phyloP scores from a whole-genome alignment of 805 yeast species.

The Wickerhamomyces chaumierensis region DNA sequence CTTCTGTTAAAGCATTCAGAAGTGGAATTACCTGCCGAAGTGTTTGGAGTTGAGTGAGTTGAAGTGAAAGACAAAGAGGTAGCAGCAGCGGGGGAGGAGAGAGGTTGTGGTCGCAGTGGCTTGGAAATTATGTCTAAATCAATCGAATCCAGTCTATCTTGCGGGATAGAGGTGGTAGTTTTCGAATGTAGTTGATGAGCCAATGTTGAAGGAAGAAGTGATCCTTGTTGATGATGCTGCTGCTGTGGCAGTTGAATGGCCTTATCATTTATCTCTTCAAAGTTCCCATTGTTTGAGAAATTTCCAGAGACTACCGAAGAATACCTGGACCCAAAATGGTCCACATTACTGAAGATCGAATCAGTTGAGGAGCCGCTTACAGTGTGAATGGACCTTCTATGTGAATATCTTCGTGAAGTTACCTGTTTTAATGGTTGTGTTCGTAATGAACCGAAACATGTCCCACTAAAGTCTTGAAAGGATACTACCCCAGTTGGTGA shows the following conservation, averaged over 20 bases:
- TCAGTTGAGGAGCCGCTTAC: neutral
- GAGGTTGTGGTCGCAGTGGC: neutral
- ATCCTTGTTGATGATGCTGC: no score
- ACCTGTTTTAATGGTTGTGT: neutral
- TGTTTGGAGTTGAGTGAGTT: no score
- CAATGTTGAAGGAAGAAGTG: no score
- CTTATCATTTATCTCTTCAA: no score
- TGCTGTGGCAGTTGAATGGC: no score
- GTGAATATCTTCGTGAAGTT: neutral
- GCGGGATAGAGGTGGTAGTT: conserved; percentile 18
- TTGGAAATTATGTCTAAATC: neutral
- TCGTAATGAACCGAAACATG: no score
- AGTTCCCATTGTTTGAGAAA: neutral
- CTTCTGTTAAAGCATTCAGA: neutral
- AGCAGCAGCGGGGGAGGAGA: no score
- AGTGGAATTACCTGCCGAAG: no score
- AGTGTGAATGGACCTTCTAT: neutral
- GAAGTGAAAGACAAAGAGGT: no score
- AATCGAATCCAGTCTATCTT: conserved; percentile 4
- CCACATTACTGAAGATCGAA: neutral
- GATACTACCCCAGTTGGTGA: neutral
- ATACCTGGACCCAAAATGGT: neutral
- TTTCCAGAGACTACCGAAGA: neutral
- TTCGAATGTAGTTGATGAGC: conserved; percentile 12
- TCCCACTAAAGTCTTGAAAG: neutral